Evolutionary conservation across 768 basidiomycete species (phyloP).

Genomic region (Gautieria morchelliformis): DNA sequence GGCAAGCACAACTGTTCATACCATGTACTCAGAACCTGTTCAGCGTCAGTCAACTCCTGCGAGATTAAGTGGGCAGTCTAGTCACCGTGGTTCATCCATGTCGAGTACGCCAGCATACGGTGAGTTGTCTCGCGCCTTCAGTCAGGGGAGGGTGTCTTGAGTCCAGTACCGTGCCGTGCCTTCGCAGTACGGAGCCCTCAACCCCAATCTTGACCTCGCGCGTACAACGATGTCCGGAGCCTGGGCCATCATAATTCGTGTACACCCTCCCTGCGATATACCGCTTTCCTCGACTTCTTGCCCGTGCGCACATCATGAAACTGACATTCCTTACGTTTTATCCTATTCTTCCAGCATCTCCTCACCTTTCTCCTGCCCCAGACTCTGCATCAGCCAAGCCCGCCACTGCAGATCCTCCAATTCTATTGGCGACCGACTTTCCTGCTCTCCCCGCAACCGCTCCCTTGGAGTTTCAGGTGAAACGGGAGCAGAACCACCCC

Average conservation of each 20-base stretch:
- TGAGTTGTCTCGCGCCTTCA: conserved; percentile 50
- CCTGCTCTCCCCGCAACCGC: conserved; percentile 46
- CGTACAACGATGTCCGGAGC: not conserved
- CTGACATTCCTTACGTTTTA: conserved; percentile 18
- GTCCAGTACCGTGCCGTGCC: conserved; percentile 86
- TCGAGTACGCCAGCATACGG: conserved; percentile 41
- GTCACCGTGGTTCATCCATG: conserved; percentile 22
- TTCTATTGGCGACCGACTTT: conserved; percentile 63
- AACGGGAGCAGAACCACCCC: conserved; percentile 16
- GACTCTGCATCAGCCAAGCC: conserved; percentile 27
- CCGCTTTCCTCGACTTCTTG: conserved; percentile 20
- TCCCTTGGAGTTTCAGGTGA: conserved; percentile 21
- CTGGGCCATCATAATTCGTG: not conserved
- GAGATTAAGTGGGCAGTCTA: conserved; percentile 14
- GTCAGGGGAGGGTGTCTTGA: conserved; percentile 68
- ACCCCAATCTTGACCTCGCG: conserved; percentile 50
- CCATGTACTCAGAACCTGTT: conserved; percentile 12
- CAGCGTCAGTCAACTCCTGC: conserved; percentile 12
- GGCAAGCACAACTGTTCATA: conserved; percentile 24
- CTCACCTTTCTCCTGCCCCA: conserved; percentile 32
- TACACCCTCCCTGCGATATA: conserved; percentile 19
- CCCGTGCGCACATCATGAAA: conserved; percentile 12
- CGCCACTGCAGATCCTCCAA: conserved; percentile 20
- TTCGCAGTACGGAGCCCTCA: conserved; percentile 80
- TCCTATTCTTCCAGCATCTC: conserved; percentile 29